Conservation (phyloP, 805 yeast genomes). For the Soucietia sequanensis region DNA sequence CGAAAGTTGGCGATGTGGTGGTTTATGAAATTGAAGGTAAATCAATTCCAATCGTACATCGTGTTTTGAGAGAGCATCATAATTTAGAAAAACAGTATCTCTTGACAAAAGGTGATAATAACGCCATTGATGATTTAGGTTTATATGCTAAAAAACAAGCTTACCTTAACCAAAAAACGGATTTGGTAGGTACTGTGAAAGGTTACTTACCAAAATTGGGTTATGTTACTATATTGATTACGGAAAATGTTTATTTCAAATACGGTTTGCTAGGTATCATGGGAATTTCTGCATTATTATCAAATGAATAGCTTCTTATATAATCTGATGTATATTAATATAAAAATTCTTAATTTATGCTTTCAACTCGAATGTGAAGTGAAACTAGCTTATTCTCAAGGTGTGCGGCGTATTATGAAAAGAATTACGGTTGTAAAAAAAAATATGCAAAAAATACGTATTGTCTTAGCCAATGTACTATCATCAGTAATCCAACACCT, state of each 20-base stretch:
- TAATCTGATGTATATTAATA: too few relatives aligned
- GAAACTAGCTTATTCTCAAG: too few relatives aligned
- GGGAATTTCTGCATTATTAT: constrained; percentile 65
- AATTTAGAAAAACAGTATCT: constrained; percentile 58
- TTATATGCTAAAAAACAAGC: constrained; percentile 74
- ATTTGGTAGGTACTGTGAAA: constrained; percentile 88
- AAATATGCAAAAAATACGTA: too few relatives aligned
- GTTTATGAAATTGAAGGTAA: constrained; percentile 82
- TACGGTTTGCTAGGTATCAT: constrained; percentile 72
- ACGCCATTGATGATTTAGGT: constrained; percentile 85
- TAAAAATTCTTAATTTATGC: too few relatives aligned
- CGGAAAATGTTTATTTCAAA: constrained; percentile 84
- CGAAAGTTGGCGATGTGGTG: constrained; percentile 87
- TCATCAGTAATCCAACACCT: too few relatives aligned
- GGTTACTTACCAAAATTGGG: constrained; percentile 90
- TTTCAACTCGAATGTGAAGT: too few relatives aligned
- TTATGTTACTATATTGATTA: constrained; percentile 84
- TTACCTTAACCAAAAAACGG: constrained; percentile 73
- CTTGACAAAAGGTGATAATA: constrained; percentile 95
- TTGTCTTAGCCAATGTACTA: too few relatives aligned
- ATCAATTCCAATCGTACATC: constrained; percentile 92
- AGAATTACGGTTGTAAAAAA: too few relatives aligned
- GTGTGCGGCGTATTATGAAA: too few relatives aligned
- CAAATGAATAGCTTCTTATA: constrained; percentile 25
- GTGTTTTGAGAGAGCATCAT: constrained; percentile 86